phyloP scores from a whole-genome alignment of 306 rosid genomes.

The Canavalia ensiformis region DNA sequence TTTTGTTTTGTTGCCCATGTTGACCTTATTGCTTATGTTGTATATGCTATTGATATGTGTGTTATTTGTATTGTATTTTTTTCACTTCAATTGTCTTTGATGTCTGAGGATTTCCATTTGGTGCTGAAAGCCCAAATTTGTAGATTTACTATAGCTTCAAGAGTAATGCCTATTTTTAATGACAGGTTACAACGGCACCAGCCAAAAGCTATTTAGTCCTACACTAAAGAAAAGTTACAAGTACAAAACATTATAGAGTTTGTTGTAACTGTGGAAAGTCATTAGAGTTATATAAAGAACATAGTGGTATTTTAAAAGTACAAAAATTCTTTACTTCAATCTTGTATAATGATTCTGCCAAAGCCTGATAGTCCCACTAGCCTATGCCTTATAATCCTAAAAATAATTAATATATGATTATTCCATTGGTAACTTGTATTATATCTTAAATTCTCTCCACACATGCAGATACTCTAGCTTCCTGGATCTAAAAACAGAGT shows the following conservation, averaged over 20 bases:
- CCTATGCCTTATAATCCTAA: neutral
- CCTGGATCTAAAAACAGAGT: neutral
- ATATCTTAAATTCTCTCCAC: neutral
- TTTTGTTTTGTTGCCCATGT: neutral
- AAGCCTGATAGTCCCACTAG: neutral
- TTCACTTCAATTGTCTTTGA: neutral
- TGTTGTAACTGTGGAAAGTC: neutral
- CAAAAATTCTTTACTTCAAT: neutral
- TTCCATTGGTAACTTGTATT: neutral
- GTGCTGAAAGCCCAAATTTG: neutral
- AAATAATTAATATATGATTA: neutral
- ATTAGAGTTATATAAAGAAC: neutral
- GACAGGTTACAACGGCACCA: neutral
- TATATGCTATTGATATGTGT: neutral
- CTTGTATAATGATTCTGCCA: neutral
- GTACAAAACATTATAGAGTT: neutral
- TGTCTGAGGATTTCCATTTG: constrained; percentile 14
- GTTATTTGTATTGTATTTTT: neutral
- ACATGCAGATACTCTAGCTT: neutral
- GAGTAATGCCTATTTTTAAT: neutral
- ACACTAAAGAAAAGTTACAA: neutral
- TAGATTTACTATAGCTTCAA: constrained; percentile 3
- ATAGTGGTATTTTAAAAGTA: neutral
- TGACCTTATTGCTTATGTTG: constrained; percentile 11
- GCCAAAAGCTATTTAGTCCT: neutral